phyloP scores from a whole-genome alignment of 176 grass and related monocot genomes.

The Leersia perrieri region DNA sequence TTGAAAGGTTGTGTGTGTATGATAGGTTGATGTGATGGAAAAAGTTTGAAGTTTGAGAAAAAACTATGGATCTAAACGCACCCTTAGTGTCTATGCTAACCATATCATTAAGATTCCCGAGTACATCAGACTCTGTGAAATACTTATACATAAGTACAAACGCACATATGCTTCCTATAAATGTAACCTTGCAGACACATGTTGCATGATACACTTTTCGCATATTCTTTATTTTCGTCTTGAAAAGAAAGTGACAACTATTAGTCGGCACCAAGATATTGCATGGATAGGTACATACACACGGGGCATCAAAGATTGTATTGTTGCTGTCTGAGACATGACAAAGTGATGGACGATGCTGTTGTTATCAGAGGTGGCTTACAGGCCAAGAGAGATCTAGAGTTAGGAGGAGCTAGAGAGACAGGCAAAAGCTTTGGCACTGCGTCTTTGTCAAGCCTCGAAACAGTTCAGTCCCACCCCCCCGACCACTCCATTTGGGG shows the following conservation, averaged over 20 bases:
- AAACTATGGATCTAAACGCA: too few relatives aligned
- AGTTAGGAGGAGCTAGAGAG: slow-evolving; percentile 21
- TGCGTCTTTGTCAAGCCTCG: slow-evolving; percentile 21
- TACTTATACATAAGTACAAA: background rate
- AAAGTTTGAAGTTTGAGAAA: too few relatives aligned
- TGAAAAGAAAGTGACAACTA: slow-evolving; percentile 23
- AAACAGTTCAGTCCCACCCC: slow-evolving; percentile 8
- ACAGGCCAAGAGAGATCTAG: slow-evolving; percentile 26
- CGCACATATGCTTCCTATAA: background rate
- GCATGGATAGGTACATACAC: slow-evolving; percentile 52
- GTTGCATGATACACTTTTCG: background rate
- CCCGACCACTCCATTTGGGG: slow-evolving; percentile 20
- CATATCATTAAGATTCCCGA: background rate
- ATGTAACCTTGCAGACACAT: background rate
- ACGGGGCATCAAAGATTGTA: slow-evolving; percentile 20
- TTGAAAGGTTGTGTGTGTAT: too few relatives aligned
- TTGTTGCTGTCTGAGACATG: slow-evolving; percentile 34
- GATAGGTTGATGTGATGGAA: too few relatives aligned
- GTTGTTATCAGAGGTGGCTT: slow-evolving; percentile 40
- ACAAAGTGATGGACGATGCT: slow-evolving; percentile 16
- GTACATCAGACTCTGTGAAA: background rate
- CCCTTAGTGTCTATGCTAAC: background rate
- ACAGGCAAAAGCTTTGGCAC: slow-evolving; percentile 37
- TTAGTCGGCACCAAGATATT: slow-evolving; percentile 30
- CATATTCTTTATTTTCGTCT: background rate